Conservation (phyloP, 2,329 filamentous ascomycete genomes). For the Triangularia verruculosa region DNA sequence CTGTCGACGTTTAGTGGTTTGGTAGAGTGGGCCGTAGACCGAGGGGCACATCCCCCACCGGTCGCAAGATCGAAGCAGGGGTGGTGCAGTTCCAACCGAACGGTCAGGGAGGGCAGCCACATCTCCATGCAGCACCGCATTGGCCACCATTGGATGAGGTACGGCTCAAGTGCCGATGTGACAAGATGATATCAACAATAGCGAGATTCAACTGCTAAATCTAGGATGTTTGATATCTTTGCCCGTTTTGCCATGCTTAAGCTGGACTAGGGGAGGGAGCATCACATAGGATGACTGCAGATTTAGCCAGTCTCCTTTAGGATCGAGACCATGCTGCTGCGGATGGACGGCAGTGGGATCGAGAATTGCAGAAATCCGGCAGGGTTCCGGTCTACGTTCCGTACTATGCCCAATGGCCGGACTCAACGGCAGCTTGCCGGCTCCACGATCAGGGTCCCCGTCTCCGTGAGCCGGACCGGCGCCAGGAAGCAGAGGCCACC, state of each 20-base stretch:
- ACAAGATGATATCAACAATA: background rate
- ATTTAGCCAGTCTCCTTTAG: background rate
- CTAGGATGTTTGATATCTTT: background rate
- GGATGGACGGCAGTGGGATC: background rate
- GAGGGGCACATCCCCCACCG: conserved; percentile 3
- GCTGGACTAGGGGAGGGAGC: background rate
- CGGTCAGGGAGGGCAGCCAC: conserved; percentile 27
- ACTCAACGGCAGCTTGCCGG: conserved; percentile 9
- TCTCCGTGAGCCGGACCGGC: conserved; percentile 9
- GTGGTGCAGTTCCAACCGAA: conserved; percentile 17
- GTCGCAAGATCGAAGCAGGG: conserved; percentile 14
- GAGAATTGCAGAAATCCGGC: conserved; percentile 11
- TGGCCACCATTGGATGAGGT: conserved; percentile 26
- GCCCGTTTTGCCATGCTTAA: background rate
- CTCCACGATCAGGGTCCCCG: conserved; percentile 10
- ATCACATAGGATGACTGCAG: conserved; percentile 3
- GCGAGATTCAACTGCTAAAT: background rate
- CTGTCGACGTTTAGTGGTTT: background rate
- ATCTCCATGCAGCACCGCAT: conserved; percentile 11
- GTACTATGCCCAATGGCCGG: conserved; percentile 26
- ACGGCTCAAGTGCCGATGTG: conserved; percentile 12
- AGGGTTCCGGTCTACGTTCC: conserved; percentile 5
- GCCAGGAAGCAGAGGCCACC: conserved; percentile 28
- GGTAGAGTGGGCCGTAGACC: background rate
- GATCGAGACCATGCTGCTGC: background rate